Conservation (phyloP, 2,329 filamentous ascomycete genomes). For the Ceratocystis variospora region DNA sequence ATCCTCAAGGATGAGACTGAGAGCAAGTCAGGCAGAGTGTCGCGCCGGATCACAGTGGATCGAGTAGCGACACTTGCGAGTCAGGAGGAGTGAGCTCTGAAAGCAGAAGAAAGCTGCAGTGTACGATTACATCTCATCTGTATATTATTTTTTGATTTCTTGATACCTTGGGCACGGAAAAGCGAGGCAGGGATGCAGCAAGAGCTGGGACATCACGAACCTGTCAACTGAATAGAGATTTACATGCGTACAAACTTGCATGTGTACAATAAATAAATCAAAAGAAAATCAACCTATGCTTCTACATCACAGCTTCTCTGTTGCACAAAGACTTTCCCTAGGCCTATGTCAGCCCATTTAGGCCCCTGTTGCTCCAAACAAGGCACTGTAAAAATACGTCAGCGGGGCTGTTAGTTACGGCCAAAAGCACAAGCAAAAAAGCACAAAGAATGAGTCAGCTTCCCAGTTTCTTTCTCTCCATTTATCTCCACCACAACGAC, state of each 20-base stretch:
- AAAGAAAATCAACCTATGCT: not conserved
- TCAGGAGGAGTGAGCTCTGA: not conserved
- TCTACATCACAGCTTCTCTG: no score
- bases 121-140: not conserved
- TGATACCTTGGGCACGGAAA: no score
- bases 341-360: not conserved
- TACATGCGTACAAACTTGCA: no score
- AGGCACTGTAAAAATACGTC: not conserved
- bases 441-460: conserved; percentile 8
- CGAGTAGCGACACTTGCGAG: not conserved
- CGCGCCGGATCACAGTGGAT: not conserved
- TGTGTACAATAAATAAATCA: not conserved
- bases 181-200: no score
- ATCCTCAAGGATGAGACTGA: not conserved
- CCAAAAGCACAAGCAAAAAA: conserved; percentile 5
- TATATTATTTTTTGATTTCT: not conserved
- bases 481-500: conserved; percentile 3
- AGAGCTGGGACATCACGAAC: no score
- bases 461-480: not conserved
- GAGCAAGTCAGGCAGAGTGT: not conserved
- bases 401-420: not conserved
- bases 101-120: not conserved
- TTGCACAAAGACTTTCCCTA: not conserved
- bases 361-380: not conserved
- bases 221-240: not conserved